Percentiles rank a stretch among this genome's conserved stretches.
Evolutionary conservation across 352 stramenopile species (phyloP).

Genomic region (Lagenidium giganteum): DNA sequence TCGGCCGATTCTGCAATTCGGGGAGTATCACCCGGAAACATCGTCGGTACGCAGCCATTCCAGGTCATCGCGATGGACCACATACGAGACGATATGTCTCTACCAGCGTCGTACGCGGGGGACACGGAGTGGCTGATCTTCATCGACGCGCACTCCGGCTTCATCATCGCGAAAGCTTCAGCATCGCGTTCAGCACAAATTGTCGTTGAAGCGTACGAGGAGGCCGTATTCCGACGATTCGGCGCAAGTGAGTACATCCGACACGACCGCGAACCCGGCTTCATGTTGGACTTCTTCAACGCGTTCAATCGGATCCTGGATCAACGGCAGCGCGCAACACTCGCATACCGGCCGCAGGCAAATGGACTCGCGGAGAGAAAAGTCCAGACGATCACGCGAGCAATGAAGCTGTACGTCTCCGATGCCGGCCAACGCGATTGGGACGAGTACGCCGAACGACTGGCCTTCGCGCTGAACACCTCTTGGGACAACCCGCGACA

Average conservation of each 20-base stretch:
- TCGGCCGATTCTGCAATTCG: background rate
- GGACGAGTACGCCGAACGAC: slow-evolving; percentile 14
- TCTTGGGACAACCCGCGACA: too few species aligned
- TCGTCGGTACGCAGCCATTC: background rate
- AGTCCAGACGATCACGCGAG: slow-evolving; percentile 15
- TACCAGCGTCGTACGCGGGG: background rate
- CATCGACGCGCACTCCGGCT: background rate
- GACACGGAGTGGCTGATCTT: background rate
- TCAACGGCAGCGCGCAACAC: slow-evolving; percentile 5
- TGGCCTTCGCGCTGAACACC: too few species aligned
- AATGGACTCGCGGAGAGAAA: slow-evolving; percentile 13
- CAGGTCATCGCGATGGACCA: background rate
- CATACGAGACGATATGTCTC: background rate
- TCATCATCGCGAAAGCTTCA: background rate
- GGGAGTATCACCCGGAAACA: background rate
- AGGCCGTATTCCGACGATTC: slow-evolving; percentile 8
- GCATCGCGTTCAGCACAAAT: background rate
- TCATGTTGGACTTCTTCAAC: slow-evolving; percentile 12
- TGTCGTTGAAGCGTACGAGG: background rate
- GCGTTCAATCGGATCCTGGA: slow-evolving; percentile 13
- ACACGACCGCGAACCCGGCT: slow-evolving; percentile 14
- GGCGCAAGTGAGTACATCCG: slow-evolving; percentile 9
- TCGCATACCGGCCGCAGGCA: slow-evolving; percentile 13
- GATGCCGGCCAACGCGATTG: slow-evolving; percentile 12
- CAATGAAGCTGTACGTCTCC: slow-evolving; percentile 12